Base-by-base conservation (phyloP, 1,139 yeast genomes). In the Taiozyma onychis region DNA sequence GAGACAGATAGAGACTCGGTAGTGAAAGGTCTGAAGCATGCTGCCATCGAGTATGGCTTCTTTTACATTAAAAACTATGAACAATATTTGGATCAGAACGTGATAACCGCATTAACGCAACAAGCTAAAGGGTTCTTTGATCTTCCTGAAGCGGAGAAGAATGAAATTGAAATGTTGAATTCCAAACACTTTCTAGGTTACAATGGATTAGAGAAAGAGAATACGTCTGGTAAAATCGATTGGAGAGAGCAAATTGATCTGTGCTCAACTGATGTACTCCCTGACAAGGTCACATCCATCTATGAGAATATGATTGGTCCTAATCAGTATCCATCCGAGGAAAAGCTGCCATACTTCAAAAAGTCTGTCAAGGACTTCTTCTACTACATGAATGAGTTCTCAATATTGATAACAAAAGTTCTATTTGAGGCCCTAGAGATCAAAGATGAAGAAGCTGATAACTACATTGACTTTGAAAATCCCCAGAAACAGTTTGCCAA, bases 101-200 rank as follows among this genome's bases (percentile, higher is more conserved):
- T 77, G 30, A 68, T 81, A 14, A 63, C 61, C 7, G 62, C 64
- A 2, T 64, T 82, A 34, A 66, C 69, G 48, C 63, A 62, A 6
- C 71, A 77, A 50, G 61, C 81, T 0, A 60, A 68, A 1, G 60
- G 67, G 14, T 75, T 80, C 53, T 83, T 83, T 58, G 70, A 66
- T 0, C 63, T 78, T 26, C 78, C 82, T 0, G 68, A 68, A 2
- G 66, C 67, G 4, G 76, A 72, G 51, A 82, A 82, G 62, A 59
- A 68, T 47, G 66, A 66, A 18, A 67, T 80, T 45, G 78, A 75
- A 44, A 83, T 83, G 84, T 69, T 72, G 41, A 70, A 80, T 45
- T 78, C 80, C 41, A 81, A 79, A 14, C 85, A 83, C 57, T 82
- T 83, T 59, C 67, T 81, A 46, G 89, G 89, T 0, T 83, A 83